Evolutionary conservation across 2,329 filamentous ascomycete genomes (phyloP).

Genomic region (Alternaria longipes): DNA sequence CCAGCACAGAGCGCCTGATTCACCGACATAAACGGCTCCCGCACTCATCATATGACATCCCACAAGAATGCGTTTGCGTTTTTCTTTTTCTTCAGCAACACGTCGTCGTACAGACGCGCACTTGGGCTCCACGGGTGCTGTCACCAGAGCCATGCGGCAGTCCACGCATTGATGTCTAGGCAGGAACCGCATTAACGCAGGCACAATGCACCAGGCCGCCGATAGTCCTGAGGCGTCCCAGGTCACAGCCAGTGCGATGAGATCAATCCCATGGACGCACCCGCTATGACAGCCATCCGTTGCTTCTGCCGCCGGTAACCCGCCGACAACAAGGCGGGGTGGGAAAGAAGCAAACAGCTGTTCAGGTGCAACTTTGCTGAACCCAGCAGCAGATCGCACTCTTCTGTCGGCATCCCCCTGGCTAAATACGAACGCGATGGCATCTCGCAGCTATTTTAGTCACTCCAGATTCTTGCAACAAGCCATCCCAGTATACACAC

Average conservation of each 20-base stretch:
- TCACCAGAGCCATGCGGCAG: background rate
- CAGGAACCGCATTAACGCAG: constrained; percentile 14
- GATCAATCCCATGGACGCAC: background rate
- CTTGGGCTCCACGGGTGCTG: background rate
- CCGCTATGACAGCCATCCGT: background rate
- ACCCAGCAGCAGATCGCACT: background rate
- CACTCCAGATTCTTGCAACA: background rate
- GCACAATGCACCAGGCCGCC: constrained; percentile 19
- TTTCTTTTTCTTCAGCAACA: background rate
- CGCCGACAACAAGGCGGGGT: constrained; percentile 5
- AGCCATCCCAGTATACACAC: background rate
- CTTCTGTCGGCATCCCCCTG: background rate
- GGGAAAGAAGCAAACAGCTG: constrained; percentile 13
- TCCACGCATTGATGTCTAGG: background rate
- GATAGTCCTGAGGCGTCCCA: constrained; percentile 12
- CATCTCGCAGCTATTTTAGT: background rate
- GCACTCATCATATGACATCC: background rate
- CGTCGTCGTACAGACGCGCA: background rate
- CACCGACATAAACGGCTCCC: constrained; percentile 4
- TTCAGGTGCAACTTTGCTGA: background rate
- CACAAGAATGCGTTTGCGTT: background rate
- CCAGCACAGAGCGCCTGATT: constrained; percentile 2
- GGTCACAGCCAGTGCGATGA: constrained; percentile 13
- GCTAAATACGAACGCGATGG: background rate
- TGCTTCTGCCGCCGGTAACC: constrained; percentile 13